Conservation (phyloP, 331 rosid species). For the Dryas integrifolia region DNA sequence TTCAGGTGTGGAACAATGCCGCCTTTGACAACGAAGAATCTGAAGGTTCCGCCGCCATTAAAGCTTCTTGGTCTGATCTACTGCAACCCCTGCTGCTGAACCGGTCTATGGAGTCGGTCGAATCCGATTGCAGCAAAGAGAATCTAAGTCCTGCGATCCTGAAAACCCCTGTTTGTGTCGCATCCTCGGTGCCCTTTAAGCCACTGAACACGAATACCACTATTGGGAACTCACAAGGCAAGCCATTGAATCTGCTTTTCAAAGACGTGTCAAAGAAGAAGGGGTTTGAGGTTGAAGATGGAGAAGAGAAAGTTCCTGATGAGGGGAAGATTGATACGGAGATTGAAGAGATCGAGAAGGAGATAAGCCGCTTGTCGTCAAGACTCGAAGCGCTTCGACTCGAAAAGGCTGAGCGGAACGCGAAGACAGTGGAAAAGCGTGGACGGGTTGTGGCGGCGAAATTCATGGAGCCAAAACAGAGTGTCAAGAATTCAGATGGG, state of each 20-base stretch:
- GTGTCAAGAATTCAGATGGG: constrained; percentile 26
- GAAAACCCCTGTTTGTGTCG: constrained; percentile 35
- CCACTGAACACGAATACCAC: constrained; percentile 31
- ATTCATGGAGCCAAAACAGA: constrained; percentile 63
- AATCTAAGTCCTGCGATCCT: constrained; percentile 47
- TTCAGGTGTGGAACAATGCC: constrained; percentile 87
- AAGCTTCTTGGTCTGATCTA: constrained; percentile 54
- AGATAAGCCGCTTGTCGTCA: constrained; percentile 54
- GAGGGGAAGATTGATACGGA: constrained; percentile 55
- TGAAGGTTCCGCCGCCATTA: constrained; percentile 25
- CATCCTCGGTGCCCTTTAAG: constrained; percentile 34
- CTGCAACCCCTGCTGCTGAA: constrained; percentile 24
- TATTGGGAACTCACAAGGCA: not conserved
- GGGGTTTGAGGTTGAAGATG: constrained; percentile 21
- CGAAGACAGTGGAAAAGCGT: constrained; percentile 37
- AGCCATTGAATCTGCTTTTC: too few species aligned
- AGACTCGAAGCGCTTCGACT: constrained; percentile 59
- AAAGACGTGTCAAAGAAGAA: constrained; percentile 25
- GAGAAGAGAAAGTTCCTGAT: constrained; percentile 27
- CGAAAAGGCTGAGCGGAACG: constrained; percentile 46
- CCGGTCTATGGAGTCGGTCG: constrained; percentile 33
- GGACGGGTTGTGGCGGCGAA: constrained; percentile 60
- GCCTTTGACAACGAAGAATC: constrained; percentile 61
- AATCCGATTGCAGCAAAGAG: constrained; percentile 59
- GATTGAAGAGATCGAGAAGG: constrained; percentile 58